A percentile compares a stretch with the other conserved stretches of the same genome.
Evolutionary conservation across 495 filamentous ascomycete genomes (phyloP).

Genomic region (Bathelium albidoporum): DNA sequence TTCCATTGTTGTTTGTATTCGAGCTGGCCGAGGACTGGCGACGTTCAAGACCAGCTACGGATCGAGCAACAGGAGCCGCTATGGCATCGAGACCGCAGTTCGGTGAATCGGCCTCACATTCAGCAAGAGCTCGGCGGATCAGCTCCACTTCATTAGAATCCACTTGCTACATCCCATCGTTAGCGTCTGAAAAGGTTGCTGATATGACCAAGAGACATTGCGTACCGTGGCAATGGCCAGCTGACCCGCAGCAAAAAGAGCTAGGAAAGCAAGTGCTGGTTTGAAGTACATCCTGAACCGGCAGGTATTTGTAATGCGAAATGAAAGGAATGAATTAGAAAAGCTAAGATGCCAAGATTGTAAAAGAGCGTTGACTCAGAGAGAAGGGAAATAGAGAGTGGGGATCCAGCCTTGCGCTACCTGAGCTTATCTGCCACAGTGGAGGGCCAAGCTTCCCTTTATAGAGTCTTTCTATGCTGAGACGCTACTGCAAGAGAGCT

Average conservation of each 20-base stretch:
- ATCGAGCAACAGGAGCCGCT: background rate
- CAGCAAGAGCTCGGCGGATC: background rate
- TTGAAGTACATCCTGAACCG: background rate
- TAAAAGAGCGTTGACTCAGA: background rate
- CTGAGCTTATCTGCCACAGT: background rate
- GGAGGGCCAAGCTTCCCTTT: background rate
- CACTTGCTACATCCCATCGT: background rate
- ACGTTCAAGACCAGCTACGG: background rate
- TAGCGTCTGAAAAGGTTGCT: background rate
- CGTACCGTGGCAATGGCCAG: background rate
- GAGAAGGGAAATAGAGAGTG: background rate
- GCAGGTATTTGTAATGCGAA: background rate
- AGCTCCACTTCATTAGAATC: background rate
- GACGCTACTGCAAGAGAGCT: background rate
- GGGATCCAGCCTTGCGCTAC: background rate
- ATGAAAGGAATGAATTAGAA: background rate
- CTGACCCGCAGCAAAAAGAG: background rate
- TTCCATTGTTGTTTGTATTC: background rate
- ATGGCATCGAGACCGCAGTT: background rate
- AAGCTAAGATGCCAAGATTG: background rate
- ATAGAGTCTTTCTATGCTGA: background rate
- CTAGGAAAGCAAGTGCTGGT: constrained; percentile 1
- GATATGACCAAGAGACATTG: background rate
- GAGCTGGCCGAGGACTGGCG: background rate
- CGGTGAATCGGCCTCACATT: background rate